phyloP scores from a whole-genome alignment of 2,329 filamentous ascomycete genomes.

The Sarocladium brachiariae region DNA sequence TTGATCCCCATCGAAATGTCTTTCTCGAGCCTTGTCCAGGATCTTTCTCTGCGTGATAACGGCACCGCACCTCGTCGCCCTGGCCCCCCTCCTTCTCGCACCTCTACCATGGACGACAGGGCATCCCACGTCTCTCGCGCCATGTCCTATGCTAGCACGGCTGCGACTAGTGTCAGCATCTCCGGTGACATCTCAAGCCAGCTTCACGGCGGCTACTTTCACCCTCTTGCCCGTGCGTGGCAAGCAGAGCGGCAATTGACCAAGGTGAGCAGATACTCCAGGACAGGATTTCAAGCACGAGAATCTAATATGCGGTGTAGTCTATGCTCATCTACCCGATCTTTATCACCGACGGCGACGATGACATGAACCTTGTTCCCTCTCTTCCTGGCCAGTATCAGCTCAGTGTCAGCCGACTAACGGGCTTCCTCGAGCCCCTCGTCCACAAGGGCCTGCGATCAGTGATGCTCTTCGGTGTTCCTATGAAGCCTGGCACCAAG shows the following conservation, averaged over 20 bases:
- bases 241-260: conserved; percentile 80
- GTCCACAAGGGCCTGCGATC: conserved; percentile 85
- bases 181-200: conserved; percentile 74
- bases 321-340: conserved; percentile 98
- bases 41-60: conserved; percentile 53
- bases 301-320: conserved; percentile 36
- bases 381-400: conserved; percentile 88
- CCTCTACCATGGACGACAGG: conserved; percentile 53
- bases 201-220: conserved; percentile 75
- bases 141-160: conserved; percentile 60
- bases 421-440: conserved; percentile 78
- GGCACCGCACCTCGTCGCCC: conserved; percentile 36
- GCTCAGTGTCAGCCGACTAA: conserved; percentile 77
- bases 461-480: conserved; percentile 94
- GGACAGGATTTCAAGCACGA: not conserved
- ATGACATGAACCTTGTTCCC: conserved; percentile 85
- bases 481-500: conserved; percentile 72
- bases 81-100: conserved; percentile 33
- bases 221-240: conserved; percentile 73
- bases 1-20: conserved; percentile 41
- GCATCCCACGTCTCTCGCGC: conserved; percentile 56
- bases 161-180: conserved; percentile 63
- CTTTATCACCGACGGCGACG: conserved; percentile 89
- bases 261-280: conserved; percentile 49
- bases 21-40: conserved; percentile 61